Evolutionary conservation across 1,284 basidiomycete species (phyloP).

Genomic region (Ganoderma lingzhi): DNA sequence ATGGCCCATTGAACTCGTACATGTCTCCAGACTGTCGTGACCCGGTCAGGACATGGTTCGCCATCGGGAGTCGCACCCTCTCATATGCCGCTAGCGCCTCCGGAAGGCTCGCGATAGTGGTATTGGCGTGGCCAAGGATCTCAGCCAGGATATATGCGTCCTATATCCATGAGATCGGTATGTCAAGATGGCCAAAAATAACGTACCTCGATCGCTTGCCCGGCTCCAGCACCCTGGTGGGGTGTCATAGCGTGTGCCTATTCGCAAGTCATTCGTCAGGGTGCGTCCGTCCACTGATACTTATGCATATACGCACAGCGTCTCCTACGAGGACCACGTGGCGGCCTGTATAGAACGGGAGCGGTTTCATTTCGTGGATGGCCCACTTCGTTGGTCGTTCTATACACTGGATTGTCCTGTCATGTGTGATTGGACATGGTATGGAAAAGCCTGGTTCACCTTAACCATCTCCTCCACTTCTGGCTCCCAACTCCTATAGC

Average conservation of each 20-base stretch:
- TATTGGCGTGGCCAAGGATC: slow-evolving; percentile 53
- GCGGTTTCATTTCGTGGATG: slow-evolving; percentile 38
- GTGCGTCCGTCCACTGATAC: no score
- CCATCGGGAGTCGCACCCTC: slow-evolving; percentile 52
- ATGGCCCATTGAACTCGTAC: slow-evolving; percentile 39
- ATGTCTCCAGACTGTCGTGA: slow-evolving; percentile 54
- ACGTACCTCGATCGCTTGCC: slow-evolving; percentile 45
- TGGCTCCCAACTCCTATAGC: slow-evolving; percentile 43
- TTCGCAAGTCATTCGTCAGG: not conserved
- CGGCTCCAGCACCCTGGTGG: slow-evolving; percentile 45
- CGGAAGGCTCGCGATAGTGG: slow-evolving; percentile 46
- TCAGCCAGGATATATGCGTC: slow-evolving; percentile 60
- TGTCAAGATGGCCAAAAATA: no score
- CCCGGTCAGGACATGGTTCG: slow-evolving; percentile 49
- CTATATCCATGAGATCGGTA: slow-evolving; percentile 38
- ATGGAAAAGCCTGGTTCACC: slow-evolving; percentile 25
- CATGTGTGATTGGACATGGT: no score
- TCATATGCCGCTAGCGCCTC: slow-evolving; percentile 56
- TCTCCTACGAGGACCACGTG: slow-evolving; percentile 30
- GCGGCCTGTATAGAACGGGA: slow-evolving; percentile 25
- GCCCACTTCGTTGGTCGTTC: slow-evolving; percentile 44
- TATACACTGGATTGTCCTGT: slow-evolving; percentile 35
- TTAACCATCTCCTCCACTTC: slow-evolving; percentile 42
- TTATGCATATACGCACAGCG: slow-evolving; percentile 21
- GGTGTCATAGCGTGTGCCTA: slow-evolving; percentile 47